Evolutionary conservation across 2,329 filamentous ascomycete species (phyloP).

Genomic region (Pseudocercospora musae): DNA sequence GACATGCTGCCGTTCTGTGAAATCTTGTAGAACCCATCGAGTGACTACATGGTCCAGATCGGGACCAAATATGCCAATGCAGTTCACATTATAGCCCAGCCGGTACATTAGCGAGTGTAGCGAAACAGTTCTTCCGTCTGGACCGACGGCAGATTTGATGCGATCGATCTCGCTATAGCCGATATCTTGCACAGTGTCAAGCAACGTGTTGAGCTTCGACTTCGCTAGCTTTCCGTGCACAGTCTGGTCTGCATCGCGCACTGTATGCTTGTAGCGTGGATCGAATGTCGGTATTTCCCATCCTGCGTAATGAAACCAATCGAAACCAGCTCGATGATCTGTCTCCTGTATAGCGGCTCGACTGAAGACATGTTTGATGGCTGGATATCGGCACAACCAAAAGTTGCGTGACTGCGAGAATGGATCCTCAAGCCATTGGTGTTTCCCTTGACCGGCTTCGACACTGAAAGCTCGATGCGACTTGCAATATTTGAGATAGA

Average conservation of each 20-base stretch:
- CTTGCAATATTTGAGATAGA: background rate
- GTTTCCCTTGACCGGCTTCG: background rate
- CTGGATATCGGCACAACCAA: background rate
- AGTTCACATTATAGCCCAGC: conserved; percentile 10
- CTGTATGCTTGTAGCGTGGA: conserved; percentile 8
- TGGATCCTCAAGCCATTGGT: conserved; percentile 3
- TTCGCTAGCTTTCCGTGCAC: conserved; percentile 9
- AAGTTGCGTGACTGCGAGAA: conserved; percentile 7
- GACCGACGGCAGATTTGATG: background rate
- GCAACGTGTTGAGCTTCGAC: conserved; percentile 6
- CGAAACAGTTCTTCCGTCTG: background rate
- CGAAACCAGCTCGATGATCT: conserved; percentile 6
- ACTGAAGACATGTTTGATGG: conserved; percentile 8
- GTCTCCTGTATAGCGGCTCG: conserved; percentile 1
- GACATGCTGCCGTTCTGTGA: conserved; percentile 4
- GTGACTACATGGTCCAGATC: conserved; percentile 5
- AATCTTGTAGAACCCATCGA: conserved; percentile 3
- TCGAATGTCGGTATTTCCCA: conserved; percentile 10
- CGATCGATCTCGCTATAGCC: conserved; percentile 5
- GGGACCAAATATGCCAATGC: conserved; percentile 11
- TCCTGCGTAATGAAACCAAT: conserved; percentile 6
- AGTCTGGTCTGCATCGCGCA: conserved; percentile 8
- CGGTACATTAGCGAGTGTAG: conserved; percentile 10
- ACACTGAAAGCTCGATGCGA: background rate
- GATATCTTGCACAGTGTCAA: conserved; percentile 4